Evolutionary conservation across 257 asterid genomes (phyloP).

Genomic region (Scutellaria galericulata): DNA sequence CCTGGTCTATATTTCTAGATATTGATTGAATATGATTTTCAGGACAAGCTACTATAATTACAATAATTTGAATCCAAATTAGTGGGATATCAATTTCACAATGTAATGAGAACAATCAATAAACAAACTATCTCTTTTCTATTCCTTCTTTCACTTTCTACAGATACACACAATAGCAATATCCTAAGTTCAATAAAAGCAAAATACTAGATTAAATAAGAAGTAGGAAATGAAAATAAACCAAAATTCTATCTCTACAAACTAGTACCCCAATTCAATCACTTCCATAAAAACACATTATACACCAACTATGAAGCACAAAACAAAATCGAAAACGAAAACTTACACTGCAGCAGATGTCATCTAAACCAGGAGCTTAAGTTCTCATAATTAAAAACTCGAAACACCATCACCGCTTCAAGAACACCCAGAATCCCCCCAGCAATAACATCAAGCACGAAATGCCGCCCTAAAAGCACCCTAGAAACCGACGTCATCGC

Average conservation of each 20-base stretch:
- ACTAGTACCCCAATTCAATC: constrained; percentile 4
- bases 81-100: too few species aligned
- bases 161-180: neutral
- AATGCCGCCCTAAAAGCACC: constrained; percentile 84
- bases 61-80: too few species aligned
- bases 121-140: too few species aligned
- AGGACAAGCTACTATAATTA: too few species aligned
- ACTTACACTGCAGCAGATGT: constrained; percentile 49
- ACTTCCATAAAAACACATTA: neutral
- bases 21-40: too few species aligned
- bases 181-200: constrained; percentile 5
- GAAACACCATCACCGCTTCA: constrained; percentile 64
- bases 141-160: too few species aligned
- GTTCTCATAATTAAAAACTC: constrained; percentile 52
- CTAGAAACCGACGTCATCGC: constrained; percentile 63
- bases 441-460: constrained; percentile 71
- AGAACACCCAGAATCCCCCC: constrained; percentile 72
- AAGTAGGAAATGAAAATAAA: neutral
- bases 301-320: constrained; percentile 5
- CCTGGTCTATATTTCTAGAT: too few species aligned
- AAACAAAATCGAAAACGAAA: neutral
- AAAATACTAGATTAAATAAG: neutral
- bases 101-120: too few species aligned
- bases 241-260: neutral
- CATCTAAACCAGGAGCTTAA: constrained; percentile 47